Conservation (phyloP, 2,329 filamentous ascomycete species). For the Cercospora nicotianae region DNA sequence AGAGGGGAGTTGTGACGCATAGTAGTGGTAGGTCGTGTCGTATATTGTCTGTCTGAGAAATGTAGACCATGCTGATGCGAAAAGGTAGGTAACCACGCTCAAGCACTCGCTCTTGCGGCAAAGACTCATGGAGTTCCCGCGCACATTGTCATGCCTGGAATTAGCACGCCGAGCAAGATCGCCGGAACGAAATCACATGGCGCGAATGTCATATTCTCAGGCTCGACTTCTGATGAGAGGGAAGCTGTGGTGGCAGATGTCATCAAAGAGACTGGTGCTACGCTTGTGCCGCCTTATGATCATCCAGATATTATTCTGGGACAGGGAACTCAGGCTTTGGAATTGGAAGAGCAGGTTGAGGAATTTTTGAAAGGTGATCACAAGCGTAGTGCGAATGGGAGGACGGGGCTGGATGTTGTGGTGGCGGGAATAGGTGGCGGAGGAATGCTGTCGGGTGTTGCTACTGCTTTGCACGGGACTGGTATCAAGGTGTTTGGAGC, state of each 20-base stretch:
- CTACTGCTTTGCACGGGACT: slow-evolving; percentile 71
- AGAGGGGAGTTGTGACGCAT: slow-evolving; percentile 81
- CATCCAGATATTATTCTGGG: slow-evolving; percentile 89
- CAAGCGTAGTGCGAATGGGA: neutral
- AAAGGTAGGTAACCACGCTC: slow-evolving; percentile 80
- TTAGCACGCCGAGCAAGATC: slow-evolving; percentile 82
- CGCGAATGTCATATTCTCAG: slow-evolving; percentile 76
- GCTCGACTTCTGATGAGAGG: slow-evolving; percentile 75
- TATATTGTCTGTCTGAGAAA: neutral
- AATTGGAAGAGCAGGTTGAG: slow-evolving; percentile 72
- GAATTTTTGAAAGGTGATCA: slow-evolving; percentile 47
- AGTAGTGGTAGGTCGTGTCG: slow-evolving; percentile 66
- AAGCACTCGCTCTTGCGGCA: slow-evolving; percentile 86
- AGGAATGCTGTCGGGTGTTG: slow-evolving; percentile 80
- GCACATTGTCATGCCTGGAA: slow-evolving; percentile 89
- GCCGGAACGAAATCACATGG: slow-evolving; percentile 77
- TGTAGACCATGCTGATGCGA: neutral
- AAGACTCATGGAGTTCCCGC: slow-evolving; percentile 70
- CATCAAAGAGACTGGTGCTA: slow-evolving; percentile 69
- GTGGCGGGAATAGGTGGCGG: slow-evolving; percentile 86
- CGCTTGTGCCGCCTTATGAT: slow-evolving; percentile 86
- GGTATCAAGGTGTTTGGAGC: slow-evolving; percentile 78
- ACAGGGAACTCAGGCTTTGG: slow-evolving; percentile 85
- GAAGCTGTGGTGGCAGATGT: slow-evolving; percentile 74
- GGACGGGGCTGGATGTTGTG: slow-evolving; percentile 50